phyloP scores from a whole-genome alignment of 78 protist genomes.

The Chrysochromulina tobinii region DNA sequence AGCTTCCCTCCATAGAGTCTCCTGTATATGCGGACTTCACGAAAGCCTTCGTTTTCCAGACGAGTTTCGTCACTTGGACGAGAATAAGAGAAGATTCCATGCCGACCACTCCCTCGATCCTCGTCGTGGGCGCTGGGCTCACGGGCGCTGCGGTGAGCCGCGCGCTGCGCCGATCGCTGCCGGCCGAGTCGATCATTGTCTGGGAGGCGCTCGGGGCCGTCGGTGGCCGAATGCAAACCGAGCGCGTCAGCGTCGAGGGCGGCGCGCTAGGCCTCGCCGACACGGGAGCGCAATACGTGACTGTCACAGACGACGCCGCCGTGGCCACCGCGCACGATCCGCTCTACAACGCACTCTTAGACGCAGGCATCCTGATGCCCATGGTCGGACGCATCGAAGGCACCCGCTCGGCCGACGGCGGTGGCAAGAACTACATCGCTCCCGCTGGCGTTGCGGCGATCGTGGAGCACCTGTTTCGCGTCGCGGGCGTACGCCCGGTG shows the following conservation, averaged over 20 bases:
- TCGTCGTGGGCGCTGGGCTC: not conserved
- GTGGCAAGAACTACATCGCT: not conserved
- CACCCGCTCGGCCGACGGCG: not conserved
- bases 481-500: not conserved
- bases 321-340: not conserved
- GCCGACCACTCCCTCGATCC: not conserved
- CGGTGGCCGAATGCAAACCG: not conserved
- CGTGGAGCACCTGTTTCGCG: not conserved
- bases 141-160: not conserved
- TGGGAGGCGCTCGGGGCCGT: not conserved
- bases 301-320: not conserved
- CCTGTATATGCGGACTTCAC: no score
- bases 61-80: no score
- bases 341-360: not conserved
- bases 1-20: no score
- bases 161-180: not conserved
- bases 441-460: not conserved
- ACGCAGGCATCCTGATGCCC: not conserved
- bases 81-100: no score
- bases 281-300: not conserved
- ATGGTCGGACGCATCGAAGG: not conserved
- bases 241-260: not conserved
- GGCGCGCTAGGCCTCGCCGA: not conserved
- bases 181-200: not conserved
- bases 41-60: no score